Conservation (phyloP, 257 asterid species). For the Capsicum rhomboideum region DNA sequence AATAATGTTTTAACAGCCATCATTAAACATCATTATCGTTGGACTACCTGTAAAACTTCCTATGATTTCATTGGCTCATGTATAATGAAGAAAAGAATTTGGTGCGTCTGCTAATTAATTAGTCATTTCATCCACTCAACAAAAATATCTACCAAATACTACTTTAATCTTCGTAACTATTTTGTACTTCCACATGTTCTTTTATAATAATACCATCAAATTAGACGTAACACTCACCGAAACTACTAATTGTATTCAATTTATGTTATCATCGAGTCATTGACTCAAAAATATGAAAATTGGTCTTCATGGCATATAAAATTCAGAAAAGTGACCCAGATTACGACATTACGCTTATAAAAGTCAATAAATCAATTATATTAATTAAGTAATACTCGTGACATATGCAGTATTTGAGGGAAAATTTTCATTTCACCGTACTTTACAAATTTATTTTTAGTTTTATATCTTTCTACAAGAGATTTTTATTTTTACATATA, state of each 20-base stretch:
- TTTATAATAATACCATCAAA: not conserved
- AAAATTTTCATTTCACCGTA: not conserved
- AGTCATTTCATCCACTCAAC: not conserved
- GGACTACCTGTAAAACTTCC: not conserved
- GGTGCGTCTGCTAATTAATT: not conserved
- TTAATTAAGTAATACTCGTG: not conserved
- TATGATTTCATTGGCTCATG: not conserved
- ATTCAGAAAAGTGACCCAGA: not conserved
- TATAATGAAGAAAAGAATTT: not conserved
- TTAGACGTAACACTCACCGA: not conserved
- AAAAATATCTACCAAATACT: slow-evolving; percentile 2
- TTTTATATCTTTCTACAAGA: not conserved
- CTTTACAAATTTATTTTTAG: not conserved
- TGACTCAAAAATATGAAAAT: not conserved
- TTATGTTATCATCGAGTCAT: not conserved
- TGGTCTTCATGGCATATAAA: not conserved
- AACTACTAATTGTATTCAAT: not conserved
- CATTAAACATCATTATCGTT: not conserved
- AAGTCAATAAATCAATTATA: not conserved
- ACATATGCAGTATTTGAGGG: not conserved
- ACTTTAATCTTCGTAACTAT: not conserved
- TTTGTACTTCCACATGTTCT: not conserved
- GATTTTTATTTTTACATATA: not conserved
- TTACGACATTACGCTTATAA: not conserved
- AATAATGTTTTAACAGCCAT: not conserved